These are phyloP conservation scores for Massarina eburnea DNA, from an alignment of 2,329 filamentous ascomycete genomes.

Conservation along the genomic window DNA sequence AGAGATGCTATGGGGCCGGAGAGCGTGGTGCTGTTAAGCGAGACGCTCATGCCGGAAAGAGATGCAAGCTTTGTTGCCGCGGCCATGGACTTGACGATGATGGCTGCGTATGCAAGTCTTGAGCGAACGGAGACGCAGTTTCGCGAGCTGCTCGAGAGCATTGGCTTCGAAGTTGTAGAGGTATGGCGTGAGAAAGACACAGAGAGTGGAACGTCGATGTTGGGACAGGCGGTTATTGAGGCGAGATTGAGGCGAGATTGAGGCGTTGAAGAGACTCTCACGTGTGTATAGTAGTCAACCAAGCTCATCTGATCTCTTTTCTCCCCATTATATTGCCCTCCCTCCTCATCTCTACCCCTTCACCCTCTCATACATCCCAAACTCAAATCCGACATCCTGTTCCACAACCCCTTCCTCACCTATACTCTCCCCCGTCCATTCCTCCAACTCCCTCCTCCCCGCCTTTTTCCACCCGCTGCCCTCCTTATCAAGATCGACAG, in stretches of 20 bases:
- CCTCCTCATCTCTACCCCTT: neutral
- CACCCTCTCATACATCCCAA: constrained; percentile 66
- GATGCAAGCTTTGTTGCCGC: neutral
- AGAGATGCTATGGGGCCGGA: constrained; percentile 32
- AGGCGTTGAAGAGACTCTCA: no score
- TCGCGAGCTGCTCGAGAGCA: neutral
- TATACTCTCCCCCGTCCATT: constrained; percentile 69
- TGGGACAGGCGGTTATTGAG: no score
- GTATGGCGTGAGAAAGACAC: neutral
- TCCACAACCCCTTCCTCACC: constrained; percentile 64
- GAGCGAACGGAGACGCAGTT: constrained; percentile 1
- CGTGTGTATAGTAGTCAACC: no score
- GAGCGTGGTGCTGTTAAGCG: constrained; percentile 49
- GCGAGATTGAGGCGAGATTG: no score
- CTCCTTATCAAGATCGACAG: constrained; percentile 51
- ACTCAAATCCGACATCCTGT: constrained; percentile 66
- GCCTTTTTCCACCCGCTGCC: constrained; percentile 56
- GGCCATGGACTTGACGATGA: constrained; percentile 1
- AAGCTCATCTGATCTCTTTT: no score
- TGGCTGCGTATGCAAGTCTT: neutral
- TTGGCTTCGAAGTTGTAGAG: neutral
- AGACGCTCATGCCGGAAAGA: constrained; percentile 44
- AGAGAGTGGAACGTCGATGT: neutral
- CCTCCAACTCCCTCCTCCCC: constrained; percentile 56
- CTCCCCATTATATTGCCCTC: no score